Percentiles rank a stretch among this genome's conserved stretches.
These are phyloP conservation scores for Fusarium transvaalense DNA, from an alignment of 2,329 filamentous ascomycete genomes.

Conservation along the genomic window DNA sequence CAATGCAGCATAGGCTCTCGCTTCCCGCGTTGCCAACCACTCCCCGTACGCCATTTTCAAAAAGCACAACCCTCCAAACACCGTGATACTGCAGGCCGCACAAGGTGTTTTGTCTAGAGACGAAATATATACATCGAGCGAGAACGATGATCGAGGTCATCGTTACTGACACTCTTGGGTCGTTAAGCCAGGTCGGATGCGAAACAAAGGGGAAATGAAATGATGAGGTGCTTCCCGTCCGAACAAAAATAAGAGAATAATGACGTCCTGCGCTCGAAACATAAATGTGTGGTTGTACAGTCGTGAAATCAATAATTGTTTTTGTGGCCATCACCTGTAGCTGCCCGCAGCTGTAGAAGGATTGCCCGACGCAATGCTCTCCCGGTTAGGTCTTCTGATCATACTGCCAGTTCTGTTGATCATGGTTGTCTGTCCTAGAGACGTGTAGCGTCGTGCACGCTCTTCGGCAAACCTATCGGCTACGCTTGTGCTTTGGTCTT, in stretches of 20 bases:
- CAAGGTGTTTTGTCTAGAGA: conserved; percentile 19
- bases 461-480: conserved; percentile 46
- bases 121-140: conserved; percentile 38
- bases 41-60: conserved; percentile 28
- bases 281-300: conserved; percentile 45
- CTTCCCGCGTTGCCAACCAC: conserved; percentile 13
- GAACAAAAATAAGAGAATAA: conserved; percentile 50
- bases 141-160: conserved; percentile 24
- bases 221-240: conserved; percentile 32
- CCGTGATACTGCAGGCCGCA: conserved; percentile 25
- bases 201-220: conserved; percentile 27
- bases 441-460: conserved; percentile 56
- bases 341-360: conserved; percentile 57
- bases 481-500: conserved; percentile 54
- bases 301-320: conserved; percentile 49
- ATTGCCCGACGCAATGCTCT: conserved; percentile 54
- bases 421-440: conserved; percentile 58
- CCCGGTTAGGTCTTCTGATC: conserved; percentile 58
- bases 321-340: conserved; percentile 59
- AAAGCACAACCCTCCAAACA: conserved; percentile 35
- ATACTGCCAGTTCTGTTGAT: conserved; percentile 62
- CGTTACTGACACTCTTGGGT: conserved; percentile 37
- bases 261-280: conserved; percentile 50
- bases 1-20: conserved; percentile 14
- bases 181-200: conserved; percentile 39